Evolutionary conservation across 2,329 filamentous ascomycete genomes (phyloP).

Genomic region (Alternaria novae-zelandiae): DNA sequence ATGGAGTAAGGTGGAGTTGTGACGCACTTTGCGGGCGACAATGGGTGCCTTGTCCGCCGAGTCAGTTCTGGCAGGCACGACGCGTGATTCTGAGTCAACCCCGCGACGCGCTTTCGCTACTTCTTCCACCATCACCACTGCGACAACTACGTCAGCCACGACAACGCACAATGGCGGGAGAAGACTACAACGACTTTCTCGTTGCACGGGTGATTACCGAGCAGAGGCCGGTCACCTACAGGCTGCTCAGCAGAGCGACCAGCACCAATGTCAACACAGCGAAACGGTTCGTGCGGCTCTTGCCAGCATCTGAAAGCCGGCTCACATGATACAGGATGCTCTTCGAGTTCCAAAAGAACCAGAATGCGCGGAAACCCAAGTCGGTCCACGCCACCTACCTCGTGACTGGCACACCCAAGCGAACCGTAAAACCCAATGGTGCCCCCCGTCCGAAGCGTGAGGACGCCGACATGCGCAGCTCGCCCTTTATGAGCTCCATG

Average conservation of each 20-base stretch:
- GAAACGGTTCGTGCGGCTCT: slow-evolving; percentile 71
- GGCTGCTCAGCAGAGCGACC: slow-evolving; percentile 79
- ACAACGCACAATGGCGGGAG: slow-evolving; percentile 55
- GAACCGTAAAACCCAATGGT: slow-evolving; percentile 45
- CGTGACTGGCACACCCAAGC: slow-evolving; percentile 71
- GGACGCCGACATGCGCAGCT: slow-evolving; percentile 70
- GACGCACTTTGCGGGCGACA: neutral
- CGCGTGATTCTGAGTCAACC: slow-evolving; percentile 39
- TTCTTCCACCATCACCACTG: slow-evolving; percentile 1
- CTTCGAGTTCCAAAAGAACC: slow-evolving; percentile 80
- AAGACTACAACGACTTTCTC: slow-evolving; percentile 72
- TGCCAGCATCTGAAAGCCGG: neutral
- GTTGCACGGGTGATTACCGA: slow-evolving; percentile 79
- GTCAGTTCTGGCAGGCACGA: slow-evolving; percentile 32
- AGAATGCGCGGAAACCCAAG: slow-evolving; percentile 75
- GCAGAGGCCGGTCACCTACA: slow-evolving; percentile 81
- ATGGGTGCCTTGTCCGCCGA: slow-evolving; percentile 26
- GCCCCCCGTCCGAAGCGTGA: slow-evolving; percentile 60
- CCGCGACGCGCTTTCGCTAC: slow-evolving; percentile 26
- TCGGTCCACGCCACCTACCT: slow-evolving; percentile 93
- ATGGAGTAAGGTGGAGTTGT: slow-evolving; percentile 7
- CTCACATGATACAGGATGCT: slow-evolving; percentile 69
- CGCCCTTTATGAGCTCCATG: slow-evolving; percentile 71
- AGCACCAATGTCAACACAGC: slow-evolving; percentile 85
- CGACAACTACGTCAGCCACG: neutral